These are phyloP conservation scores for Claviceps sorghi DNA, from an alignment of 2,329 filamentous ascomycete genomes.

Conservation along the genomic window DNA sequence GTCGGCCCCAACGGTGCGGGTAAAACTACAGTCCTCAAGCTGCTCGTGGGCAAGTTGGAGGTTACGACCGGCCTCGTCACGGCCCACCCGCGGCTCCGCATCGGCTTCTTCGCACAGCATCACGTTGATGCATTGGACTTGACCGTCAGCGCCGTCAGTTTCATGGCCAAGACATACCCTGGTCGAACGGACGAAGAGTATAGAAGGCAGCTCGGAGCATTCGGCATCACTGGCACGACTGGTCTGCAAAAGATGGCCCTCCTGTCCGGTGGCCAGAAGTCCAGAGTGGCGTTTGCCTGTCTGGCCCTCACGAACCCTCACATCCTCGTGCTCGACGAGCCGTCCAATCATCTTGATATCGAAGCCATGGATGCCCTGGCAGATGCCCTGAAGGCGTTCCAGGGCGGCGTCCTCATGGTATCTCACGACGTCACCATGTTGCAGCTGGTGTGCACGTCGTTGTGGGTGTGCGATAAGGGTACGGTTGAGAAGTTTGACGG, in stretches of 20 bases:
- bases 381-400: constrained; percentile 68
- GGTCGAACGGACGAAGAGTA: constrained; percentile 94
- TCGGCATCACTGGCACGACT: constrained; percentile 82
- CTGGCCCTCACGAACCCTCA: constrained; percentile 86
- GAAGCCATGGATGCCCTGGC: constrained; percentile 96
- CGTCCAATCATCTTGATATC: constrained; percentile 96
- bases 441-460: constrained; percentile 81
- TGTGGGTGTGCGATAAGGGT: constrained; percentile 94
- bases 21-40: constrained; percentile 95
- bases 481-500: constrained; percentile 93
- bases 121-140: constrained; percentile 94
- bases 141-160: constrained; percentile 75
- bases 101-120: constrained; percentile 97
- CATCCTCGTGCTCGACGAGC: constrained; percentile 94
- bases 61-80: constrained; percentile 71
- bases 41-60: constrained; percentile 77
- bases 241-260: constrained; percentile 92
- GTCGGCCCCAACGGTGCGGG: constrained; percentile 98
- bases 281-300: constrained; percentile 95
- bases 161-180: constrained; percentile 88
- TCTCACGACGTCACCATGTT: constrained; percentile 98
- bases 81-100: constrained; percentile 70
- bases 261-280: constrained; percentile 94
- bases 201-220: constrained; percentile 81
- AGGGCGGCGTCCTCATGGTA: constrained; percentile 95